These are phyloP conservation scores for Berberis thunbergii DNA, from an alignment of 164 flowering plant species.

Conservation along the genomic window DNA sequence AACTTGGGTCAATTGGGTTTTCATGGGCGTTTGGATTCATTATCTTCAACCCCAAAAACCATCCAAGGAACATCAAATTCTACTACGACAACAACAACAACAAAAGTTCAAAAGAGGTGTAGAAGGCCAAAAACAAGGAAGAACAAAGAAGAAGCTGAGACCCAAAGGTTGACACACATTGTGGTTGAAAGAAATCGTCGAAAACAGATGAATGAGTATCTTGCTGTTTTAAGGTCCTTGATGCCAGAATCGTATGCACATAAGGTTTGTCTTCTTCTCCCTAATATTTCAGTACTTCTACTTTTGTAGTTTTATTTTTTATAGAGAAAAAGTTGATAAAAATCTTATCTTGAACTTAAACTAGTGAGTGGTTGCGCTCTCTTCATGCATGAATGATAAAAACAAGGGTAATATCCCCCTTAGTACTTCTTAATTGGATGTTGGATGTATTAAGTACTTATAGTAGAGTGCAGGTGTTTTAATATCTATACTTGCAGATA, in stretches of 20 bases:
- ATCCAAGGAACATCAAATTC: not conserved
- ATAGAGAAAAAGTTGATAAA: too few relatives aligned
- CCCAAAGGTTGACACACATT: constrained; percentile 92
- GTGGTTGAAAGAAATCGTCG: constrained; percentile 79
- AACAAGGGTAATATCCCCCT: too few relatives aligned
- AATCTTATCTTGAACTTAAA: too few relatives aligned
- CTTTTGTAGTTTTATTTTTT: not conserved
- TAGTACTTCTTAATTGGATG: too few relatives aligned
- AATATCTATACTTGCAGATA: too few relatives aligned
- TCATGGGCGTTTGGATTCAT: not conserved
- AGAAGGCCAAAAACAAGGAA: constrained; percentile 52
- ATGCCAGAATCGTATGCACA: constrained; percentile 79
- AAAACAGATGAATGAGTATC: constrained; percentile 87
- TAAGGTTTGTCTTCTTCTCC: constrained; percentile 33
- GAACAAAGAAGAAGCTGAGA: constrained; percentile 79
- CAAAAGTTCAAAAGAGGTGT: constrained; percentile 40
- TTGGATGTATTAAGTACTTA: too few relatives aligned
- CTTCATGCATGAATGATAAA: too few relatives aligned
- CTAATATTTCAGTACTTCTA: not conserved
- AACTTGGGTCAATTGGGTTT: not conserved
- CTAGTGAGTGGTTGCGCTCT: too few relatives aligned
- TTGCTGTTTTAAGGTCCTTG: constrained; percentile 63
- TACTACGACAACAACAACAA: not conserved
- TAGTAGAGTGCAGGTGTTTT: too few relatives aligned
- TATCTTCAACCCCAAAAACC: constrained; percentile 4